These are phyloP conservation scores for Podospora fimiseda DNA, from an alignment of 495 filamentous ascomycete species.

Conservation along the genomic window DNA sequence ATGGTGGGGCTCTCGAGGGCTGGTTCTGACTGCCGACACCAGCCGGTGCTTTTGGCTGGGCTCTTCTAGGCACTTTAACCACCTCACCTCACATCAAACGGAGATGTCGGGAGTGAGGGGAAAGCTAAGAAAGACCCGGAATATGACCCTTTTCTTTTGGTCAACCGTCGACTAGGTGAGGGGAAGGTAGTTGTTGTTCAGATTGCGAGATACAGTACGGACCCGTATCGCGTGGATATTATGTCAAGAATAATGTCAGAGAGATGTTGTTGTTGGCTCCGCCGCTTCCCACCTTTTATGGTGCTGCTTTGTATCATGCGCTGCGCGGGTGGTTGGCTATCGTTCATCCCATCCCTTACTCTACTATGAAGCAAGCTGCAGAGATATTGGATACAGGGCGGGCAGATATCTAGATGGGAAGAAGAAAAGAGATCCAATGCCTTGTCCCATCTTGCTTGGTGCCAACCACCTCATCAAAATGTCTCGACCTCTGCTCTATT, in stretches of 20 bases:
- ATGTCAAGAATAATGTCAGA: too few species aligned
- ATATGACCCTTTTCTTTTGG: not conserved
- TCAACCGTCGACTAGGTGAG: too few species aligned
- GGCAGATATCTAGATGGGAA: not conserved
- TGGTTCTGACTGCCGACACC: not conserved
- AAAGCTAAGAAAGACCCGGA: not conserved
- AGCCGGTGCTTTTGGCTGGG: not conserved
- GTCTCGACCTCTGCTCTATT: constrained; percentile 7
- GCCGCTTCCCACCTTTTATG: too few species aligned
- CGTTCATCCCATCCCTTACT: not conserved
- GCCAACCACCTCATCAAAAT: not conserved
- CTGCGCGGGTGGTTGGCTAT: not conserved
- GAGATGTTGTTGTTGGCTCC: too few species aligned
- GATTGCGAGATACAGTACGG: too few species aligned
- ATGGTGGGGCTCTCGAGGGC: not conserved
- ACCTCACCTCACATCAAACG: not conserved
- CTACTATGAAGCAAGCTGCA: not conserved
- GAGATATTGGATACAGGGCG: not conserved
- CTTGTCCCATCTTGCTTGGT: not conserved
- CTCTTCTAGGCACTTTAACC: not conserved
- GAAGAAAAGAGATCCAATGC: not conserved
- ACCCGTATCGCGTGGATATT: too few species aligned
- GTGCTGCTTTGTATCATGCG: not conserved
- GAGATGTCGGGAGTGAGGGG: not conserved
- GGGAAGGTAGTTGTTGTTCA: too few species aligned